Evolutionary conservation across 2,329 filamentous ascomycete genomes (phyloP), one percentile per base, ranked within the genome.

Genomic region (Clarireedia hainanense): DNA sequence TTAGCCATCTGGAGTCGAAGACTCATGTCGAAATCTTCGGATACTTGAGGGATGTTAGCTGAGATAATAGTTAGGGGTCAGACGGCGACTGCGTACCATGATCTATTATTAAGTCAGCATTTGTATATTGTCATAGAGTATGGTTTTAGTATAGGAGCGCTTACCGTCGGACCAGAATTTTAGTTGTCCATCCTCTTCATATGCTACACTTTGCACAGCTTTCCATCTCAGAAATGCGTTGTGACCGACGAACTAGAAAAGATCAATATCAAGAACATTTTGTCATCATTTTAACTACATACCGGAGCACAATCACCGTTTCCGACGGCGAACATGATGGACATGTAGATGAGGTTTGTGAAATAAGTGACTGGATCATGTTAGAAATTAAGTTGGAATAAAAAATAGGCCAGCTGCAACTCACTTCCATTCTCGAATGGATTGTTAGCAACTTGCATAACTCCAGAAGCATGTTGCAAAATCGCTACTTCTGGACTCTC

Each of bases 11-110:
- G 87, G 4, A 90, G 76, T 37, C 86, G 83, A 1, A 91, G 76
- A 10, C 84, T 80, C 72, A 89, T 87, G 59, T 90, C 86, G 54
- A 90, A 90, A 64, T 91, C 87, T 59, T 91, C 87, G 0, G 86
- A 89, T 0, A 91, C 87, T 61, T 34, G 30, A 10, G 9, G 60
- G 5, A 23, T 30, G 24, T 45, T n/a, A 9, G 5, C 17, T 15
- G n/a, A 2, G 6, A 23, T 57, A 12, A 57, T 46, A 6, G 9
- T n/a, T 4, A 17, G 24, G 48, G 6, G 27, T 5, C 10, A 27
- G n/a, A 15, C 79, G 23, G 23, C 6, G 23, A 37, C 6, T 37
- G 9, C 10, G 7, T 49, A 49, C 47, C 47, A 6, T 51, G 49
- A 51, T 51, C 49, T 30, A 14, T 46, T 6, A 15, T 5, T 34